Evolutionary conservation across 306 rosid genomes (phyloP).

Genomic region (Rosa lucieae): DNA sequence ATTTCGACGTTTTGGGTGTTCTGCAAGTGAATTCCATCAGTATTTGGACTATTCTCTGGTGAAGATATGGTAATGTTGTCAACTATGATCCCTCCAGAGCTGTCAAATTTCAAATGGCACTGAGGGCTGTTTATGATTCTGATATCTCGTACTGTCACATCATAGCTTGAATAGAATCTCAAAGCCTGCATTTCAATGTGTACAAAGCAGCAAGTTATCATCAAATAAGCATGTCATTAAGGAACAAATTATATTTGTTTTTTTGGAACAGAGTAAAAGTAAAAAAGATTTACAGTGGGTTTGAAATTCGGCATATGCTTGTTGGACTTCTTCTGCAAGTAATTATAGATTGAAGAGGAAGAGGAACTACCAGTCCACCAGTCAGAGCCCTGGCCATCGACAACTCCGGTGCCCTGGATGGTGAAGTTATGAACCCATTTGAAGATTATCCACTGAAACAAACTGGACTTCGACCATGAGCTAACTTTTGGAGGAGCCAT

Average conservation of each 20-base stretch:
- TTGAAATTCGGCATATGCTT: conserved; percentile 48
- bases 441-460: conserved; percentile 85
- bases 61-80: conserved; percentile 71
- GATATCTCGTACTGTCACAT: conserved; percentile 57
- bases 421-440: conserved; percentile 80
- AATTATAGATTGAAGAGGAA: conserved; percentile 5
- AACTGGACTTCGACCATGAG: conserved; percentile 70
- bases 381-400: conserved; percentile 78
- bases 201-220: neutral
- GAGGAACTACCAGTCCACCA: conserved; percentile 59
- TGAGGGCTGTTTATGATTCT: conserved; percentile 80
- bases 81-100: conserved; percentile 58
- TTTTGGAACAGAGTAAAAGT: neutral
- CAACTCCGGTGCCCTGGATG: conserved; percentile 72
- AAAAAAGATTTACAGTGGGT: conserved; percentile 63
- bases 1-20: conserved; percentile 81
- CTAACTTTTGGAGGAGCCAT: conserved; percentile 66
- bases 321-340: conserved; percentile 49
- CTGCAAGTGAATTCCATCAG: conserved; percentile 95
- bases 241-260: neutral
- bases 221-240: neutral
- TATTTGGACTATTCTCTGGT: conserved; percentile 80
- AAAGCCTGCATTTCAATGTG: conserved; percentile 54
- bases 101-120: conserved; percentile 91
- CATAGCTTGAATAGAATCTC: conserved; percentile 71